Base-by-base conservation (phyloP, 1,284 basidiomycete species). In the Microbotryum violaceum region DNA sequence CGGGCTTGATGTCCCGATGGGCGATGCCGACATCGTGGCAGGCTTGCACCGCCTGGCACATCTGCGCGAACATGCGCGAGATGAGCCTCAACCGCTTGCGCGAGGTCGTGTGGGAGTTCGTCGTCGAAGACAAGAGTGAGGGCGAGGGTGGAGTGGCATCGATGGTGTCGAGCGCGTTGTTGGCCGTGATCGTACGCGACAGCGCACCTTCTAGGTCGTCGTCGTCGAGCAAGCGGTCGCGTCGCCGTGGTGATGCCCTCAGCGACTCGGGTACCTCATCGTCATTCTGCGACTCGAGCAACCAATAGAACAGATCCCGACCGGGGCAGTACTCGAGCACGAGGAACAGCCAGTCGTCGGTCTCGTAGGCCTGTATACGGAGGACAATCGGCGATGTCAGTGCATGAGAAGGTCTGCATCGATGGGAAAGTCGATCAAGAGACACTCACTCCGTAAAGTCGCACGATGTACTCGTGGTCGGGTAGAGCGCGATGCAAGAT, bases 1-100 rank as follows among this genome's bases (percentile, higher is more conserved):
- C 77, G 0, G 94, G 94, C 79, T 98, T 98, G 82, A 98, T 96
- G 76, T 98, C 96, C 64, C 94, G 86, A 75, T 98, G 94, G 74
- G 87, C 89, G 60, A 98, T 88, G 51, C 88, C 88, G 63, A 87
- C 85, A 47, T 89, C 86, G 74, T 98, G 94, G 77, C 94, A 97
- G n/a, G 88, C 85, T 4, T 91, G 89, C 14, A 98, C 92, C 42
- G 94, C 92, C 66, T 94, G 89, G 75, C 96, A 98, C 91, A 98
- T 98, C 78, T 98, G 81, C 79, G 84, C 81, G 77, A 98, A 98
- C 96, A 98, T 98, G 73, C 88, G 86, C 10, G 91, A 86, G 71
- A 98, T 91, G 68, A 98, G 84, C 27, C 88, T 85, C 47, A 98
- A 82, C 65, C 94, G 87, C 46, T 86, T 86, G 58, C 85, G 83